These are phyloP conservation scores for Elsinoe fawcettii DNA, from an alignment of 2,329 filamentous ascomycete genomes.

Conservation along the genomic window DNA sequence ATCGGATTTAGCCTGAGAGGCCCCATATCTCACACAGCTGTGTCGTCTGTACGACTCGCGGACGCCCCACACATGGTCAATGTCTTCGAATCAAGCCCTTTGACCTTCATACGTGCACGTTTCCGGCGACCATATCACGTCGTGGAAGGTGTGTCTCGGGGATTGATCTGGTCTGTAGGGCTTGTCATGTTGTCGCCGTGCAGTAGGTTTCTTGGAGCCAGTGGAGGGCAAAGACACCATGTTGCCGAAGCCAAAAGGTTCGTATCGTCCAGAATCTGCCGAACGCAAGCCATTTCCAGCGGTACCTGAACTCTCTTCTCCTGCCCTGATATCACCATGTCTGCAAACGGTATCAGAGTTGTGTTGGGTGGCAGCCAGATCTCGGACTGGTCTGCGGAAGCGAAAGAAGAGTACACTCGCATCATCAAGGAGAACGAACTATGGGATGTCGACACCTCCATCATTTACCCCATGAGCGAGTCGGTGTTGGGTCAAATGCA, in stretches of 20 bases:
- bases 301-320: not conserved
- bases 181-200: not conserved
- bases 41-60: not conserved
- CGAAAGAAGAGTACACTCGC: not conserved
- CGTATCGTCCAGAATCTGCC: not conserved
- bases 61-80: not conserved
- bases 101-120: not conserved
- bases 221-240: not conserved
- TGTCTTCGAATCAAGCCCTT: conserved; percentile 2
- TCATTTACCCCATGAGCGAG: conserved; percentile 38
- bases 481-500: conserved; percentile 34
- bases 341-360: conserved; percentile 8
- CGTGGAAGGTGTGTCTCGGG: not conserved
- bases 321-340: not conserved
- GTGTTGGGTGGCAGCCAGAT: conserved; percentile 1
- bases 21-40: not conserved
- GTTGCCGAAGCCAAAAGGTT: conserved; percentile 2
- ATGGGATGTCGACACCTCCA: conserved; percentile 35
- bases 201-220: not conserved
- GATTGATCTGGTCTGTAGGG: not conserved
- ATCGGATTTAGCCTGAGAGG: not conserved
- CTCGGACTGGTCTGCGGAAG: not conserved
- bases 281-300: not conserved
- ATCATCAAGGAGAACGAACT: conserved; percentile 29
- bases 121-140: not conserved